Conservation (phyloP, 2,329 filamentous ascomycete genomes). For the Canariomyces notabilis region DNA sequence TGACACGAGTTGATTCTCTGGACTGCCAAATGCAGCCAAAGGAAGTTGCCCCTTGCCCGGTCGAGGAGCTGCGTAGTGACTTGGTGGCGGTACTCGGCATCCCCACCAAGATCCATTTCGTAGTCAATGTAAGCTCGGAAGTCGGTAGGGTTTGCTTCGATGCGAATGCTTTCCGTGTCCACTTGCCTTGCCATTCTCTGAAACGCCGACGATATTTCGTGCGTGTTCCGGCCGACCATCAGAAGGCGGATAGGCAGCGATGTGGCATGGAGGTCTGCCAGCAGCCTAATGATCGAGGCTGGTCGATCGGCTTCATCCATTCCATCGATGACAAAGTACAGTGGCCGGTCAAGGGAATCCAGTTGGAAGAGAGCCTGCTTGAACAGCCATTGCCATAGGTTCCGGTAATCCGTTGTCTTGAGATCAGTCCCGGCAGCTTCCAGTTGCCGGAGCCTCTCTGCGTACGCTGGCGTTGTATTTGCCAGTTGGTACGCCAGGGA, state of each 20-base stretch:
- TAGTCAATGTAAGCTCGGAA: slow-evolving; percentile 20
- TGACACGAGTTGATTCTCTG: slow-evolving; percentile 28
- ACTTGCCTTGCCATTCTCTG: slow-evolving; percentile 13
- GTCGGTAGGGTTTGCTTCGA: slow-evolving; percentile 20
- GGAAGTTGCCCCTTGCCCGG: slow-evolving; percentile 30
- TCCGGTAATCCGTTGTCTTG: slow-evolving; percentile 23
- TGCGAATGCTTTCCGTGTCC: not conserved
- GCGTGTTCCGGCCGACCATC: slow-evolving; percentile 28
- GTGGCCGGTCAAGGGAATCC: slow-evolving; percentile 12
- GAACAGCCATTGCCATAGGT: slow-evolving; percentile 33
- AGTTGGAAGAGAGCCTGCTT: slow-evolving; percentile 28
- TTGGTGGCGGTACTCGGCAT: slow-evolving; percentile 16
- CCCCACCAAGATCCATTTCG: slow-evolving; percentile 20
- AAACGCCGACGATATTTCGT: slow-evolving; percentile 20
- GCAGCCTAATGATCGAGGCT: slow-evolving; percentile 25
- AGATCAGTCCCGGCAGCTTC: slow-evolving; percentile 23
- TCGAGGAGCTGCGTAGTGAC: slow-evolving; percentile 25
- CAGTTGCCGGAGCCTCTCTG: slow-evolving; percentile 23
- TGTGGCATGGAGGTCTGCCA: slow-evolving; percentile 23
- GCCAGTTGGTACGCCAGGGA: slow-evolving; percentile 32
- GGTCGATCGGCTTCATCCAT: slow-evolving; percentile 34
- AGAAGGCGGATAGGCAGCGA: slow-evolving; percentile 29
- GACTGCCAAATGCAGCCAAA: slow-evolving; percentile 31
- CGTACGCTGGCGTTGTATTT: slow-evolving; percentile 15
- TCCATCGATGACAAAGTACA: slow-evolving; percentile 38